Evolutionary conservation across 208 protist genomes (phyloP).

Genomic region (Crithidia bombi): DNA sequence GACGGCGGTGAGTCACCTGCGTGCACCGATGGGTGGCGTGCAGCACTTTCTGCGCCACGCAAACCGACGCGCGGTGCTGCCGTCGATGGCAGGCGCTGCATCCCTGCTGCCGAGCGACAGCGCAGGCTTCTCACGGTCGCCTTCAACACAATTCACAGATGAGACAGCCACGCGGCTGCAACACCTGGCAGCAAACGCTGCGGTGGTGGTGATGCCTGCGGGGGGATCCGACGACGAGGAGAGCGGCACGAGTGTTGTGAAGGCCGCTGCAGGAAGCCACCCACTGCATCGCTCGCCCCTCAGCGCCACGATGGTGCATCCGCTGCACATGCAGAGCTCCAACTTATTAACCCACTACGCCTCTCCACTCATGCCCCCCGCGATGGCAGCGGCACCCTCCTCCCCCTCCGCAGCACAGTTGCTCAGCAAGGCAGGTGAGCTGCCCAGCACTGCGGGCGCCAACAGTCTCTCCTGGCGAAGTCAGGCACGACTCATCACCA

Average conservation of each 20-base stretch:
- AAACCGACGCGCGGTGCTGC: background rate
- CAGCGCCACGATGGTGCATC: background rate
- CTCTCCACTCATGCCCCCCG: background rate
- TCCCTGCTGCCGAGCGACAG: conserved; percentile 4
- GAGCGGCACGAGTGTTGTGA: background rate
- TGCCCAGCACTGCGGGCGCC: no score
- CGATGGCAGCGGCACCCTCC: background rate
- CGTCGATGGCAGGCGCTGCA: background rate
- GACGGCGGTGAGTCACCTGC: background rate
- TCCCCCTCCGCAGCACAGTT: no score
- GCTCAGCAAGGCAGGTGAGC: no score
- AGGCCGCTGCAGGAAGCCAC: background rate
- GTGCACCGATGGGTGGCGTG: background rate
- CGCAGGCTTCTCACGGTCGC: background rate
- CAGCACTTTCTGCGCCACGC: conserved; percentile 13
- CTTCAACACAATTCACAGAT: background rate
- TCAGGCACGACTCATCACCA: background rate
- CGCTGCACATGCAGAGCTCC: background rate
- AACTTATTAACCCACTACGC: background rate
- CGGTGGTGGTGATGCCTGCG: background rate
- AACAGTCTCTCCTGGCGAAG: background rate
- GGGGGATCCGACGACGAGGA: background rate
- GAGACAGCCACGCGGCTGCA: background rate
- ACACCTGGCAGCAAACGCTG: background rate
- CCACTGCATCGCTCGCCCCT: background rate